These are phyloP conservation scores for Puccinia triticina DNA, from an alignment of 1,284 basidiomycete genomes.

Conservation along the genomic window DNA sequence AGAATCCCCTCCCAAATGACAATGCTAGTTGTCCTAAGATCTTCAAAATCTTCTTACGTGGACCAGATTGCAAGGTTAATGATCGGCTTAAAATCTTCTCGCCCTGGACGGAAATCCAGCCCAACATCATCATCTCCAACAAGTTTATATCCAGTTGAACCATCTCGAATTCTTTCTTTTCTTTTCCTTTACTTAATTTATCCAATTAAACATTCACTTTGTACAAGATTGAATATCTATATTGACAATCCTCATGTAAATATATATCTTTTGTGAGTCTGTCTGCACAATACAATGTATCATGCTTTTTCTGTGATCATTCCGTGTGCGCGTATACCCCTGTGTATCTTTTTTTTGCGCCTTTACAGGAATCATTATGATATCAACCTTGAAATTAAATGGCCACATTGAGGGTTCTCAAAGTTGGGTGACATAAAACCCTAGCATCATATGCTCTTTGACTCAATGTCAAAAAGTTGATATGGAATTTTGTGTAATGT, in stretches of 20 bases:
- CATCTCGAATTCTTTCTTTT: neutral
- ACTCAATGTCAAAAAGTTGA: too few species aligned
- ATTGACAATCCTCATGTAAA: neutral
- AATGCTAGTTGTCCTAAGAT: neutral
- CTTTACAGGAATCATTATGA: too few species aligned
- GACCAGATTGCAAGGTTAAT: neutral
- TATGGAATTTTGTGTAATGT: too few species aligned
- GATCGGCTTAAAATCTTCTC: neutral
- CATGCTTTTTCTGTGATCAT: neutral
- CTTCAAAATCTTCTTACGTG: conserved; percentile 12
- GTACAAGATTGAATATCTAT: neutral
- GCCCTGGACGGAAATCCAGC: neutral
- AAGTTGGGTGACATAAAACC: too few species aligned
- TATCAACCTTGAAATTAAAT: neutral
- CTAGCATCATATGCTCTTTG: too few species aligned
- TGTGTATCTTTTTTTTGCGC: neutral
- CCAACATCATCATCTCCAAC: conserved; percentile 13
- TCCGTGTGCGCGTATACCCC: neutral
- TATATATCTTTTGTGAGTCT: neutral
- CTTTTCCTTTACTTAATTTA: neutral
- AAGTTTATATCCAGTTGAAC: neutral
- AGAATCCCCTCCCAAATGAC: neutral
- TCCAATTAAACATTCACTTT: too few species aligned
- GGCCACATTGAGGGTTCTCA: too few species aligned
- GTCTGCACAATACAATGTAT: neutral